Base-by-base conservation (phyloP, 2,329 filamentous ascomycete genomes). In the Colletotrichum graminicola region DNA sequence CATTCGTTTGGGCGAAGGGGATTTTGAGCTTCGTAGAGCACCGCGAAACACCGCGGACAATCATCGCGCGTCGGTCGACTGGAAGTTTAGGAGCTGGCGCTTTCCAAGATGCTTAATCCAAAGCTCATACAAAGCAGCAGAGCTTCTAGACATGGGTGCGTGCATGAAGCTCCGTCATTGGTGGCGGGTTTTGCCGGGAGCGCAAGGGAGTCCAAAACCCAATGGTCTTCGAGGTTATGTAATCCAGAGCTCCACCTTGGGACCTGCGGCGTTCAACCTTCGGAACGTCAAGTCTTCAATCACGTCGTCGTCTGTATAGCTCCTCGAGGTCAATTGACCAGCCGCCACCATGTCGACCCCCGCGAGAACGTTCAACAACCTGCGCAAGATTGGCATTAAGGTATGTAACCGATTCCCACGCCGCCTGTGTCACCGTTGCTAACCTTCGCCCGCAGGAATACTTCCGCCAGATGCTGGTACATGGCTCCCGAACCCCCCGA, bases 381-480 rank as follows among this genome's bases (percentile, higher is more conserved):
- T 98, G 80, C 92, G 94, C 86, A 92, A 90, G 84, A 90, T 97
- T 80, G 96, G 96, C 66, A 79, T 98, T 79, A 97, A 95, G 92
- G 94, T 94, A 83, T 75, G 83, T 63, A 39, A 12, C 45, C 54
- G n/a, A 29, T 55, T 39, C 18, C 10, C 29, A 12, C 29, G 45
- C 21, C 47, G 34, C 23, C 11, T 12, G 54, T 71, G 68, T 76
- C 32, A 12, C 39, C 36, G 32, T 21, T n/a, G 51, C 70, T 72
- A 57, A 71, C 52, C 29, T 73, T 70, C 45, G 36, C 74, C 77
- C 55, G 77, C 79, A 97, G 94, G 93, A 97, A 82, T 96, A 92
- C 88, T 92, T 90, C 84, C 92, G 93, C 84, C 96, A 98, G 87
- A 89, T 98, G 89, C 91, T 95, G 85, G 93, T 97, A 93, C 85